phyloP scores from a whole-genome alignment of 1,139 yeast genomes.

The Taphrina wiesneri region DNA sequence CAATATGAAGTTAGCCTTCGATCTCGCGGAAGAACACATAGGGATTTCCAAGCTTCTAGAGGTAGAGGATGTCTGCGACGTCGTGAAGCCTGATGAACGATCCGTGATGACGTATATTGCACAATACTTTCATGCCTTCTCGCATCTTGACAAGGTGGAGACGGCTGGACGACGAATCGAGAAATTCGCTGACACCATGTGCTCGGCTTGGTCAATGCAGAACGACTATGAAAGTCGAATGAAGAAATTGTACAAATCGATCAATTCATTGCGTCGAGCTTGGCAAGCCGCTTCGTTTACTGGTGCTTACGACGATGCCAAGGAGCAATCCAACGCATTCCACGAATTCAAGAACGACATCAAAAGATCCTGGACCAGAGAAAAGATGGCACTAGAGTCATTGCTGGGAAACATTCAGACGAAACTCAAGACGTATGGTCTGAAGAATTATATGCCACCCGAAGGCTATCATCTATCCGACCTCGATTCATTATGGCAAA shows the following conservation, averaged over 20 bases:
- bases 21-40: conserved; percentile 50
- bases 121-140: conserved; percentile 63
- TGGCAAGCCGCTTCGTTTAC: conserved; percentile 42
- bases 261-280: conserved; percentile 40
- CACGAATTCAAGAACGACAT: conserved; percentile 44
- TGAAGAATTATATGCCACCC: conserved; percentile 48
- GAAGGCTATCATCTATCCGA: conserved; percentile 44
- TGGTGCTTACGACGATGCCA: conserved; percentile 46
- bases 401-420: conserved; percentile 49
- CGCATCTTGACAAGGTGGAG: conserved; percentile 47
- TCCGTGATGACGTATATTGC: conserved; percentile 66
- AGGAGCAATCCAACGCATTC: conserved; percentile 44
- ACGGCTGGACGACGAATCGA: conserved; percentile 50
- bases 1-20: conserved; percentile 48
- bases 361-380: conserved; percentile 49
- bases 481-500: conserved; percentile 46
- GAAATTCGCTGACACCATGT: conserved; percentile 47
- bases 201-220: conserved; percentile 47
- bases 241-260: conserved; percentile 43
- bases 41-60: conserved; percentile 63
- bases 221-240: conserved; percentile 47
- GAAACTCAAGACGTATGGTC: conserved; percentile 48
- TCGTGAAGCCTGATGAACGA: conserved; percentile 61
- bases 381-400: conserved; percentile 48
- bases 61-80: conserved; percentile 57